A percentile compares a stretch with the other conserved stretches of the same genome.
Evolutionary conservation across 352 stramenopile species (phyloP).

Genomic region (Albugo laibachii): DNA sequence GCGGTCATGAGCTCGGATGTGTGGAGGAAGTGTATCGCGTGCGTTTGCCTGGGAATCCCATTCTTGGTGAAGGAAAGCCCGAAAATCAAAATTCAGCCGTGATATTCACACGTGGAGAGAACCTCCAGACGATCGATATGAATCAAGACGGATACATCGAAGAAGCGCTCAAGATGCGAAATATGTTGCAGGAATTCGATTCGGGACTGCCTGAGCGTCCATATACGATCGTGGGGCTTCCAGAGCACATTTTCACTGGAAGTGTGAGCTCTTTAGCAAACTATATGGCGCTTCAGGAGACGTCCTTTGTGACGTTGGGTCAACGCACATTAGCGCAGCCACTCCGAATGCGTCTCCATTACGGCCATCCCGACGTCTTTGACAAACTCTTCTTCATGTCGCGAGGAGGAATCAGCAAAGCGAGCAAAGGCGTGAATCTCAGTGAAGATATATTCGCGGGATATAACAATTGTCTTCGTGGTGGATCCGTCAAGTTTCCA

Average conservation of each 20-base stretch:
- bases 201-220: slow-evolving; percentile 42
- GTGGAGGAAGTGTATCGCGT: slow-evolving; percentile 93
- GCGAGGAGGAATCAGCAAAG: slow-evolving; percentile 95
- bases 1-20: slow-evolving; percentile 28
- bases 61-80: slow-evolving; percentile 98
- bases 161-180: slow-evolving; percentile 97
- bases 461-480: slow-evolving; percentile 97
- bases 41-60: slow-evolving; percentile 93
- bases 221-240: slow-evolving; percentile 93
- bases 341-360: slow-evolving; percentile 93
- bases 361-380: slow-evolving; percentile 98
- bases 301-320: slow-evolving; percentile 95
- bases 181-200: slow-evolving; percentile 96
- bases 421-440: slow-evolving; percentile 97
- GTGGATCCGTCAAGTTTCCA: slow-evolving; percentile 92
- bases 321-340: slow-evolving; percentile 92
- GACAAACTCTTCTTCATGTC: slow-evolving; percentile 99
- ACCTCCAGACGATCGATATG: slow-evolving; percentile 99
- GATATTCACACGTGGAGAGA: slow-evolving; percentile 96
- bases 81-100: slow-evolving; percentile 99
- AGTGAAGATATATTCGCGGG: slow-evolving; percentile 99
- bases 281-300: slow-evolving; percentile 99
- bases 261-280: slow-evolving; percentile 96
- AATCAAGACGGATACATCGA: slow-evolving; percentile 99
- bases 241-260: slow-evolving; percentile 98